Conservation (phyloP, 257 asterid genomes). For the Mentha longifolia region DNA sequence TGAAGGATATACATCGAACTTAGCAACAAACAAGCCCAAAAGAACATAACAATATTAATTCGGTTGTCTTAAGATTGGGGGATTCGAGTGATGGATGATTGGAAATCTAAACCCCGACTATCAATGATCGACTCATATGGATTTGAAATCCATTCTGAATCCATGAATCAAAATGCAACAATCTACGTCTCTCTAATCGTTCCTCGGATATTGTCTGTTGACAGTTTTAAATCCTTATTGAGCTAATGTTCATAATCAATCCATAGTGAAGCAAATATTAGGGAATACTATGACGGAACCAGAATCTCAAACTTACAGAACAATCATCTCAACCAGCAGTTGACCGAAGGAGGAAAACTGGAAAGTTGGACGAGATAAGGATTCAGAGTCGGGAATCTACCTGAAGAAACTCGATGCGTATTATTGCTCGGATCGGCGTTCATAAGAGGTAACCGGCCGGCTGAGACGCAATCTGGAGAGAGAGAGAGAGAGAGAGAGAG, state of each 20-base stretch:
- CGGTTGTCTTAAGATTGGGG: background rate
- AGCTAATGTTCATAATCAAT: background rate
- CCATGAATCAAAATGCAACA: slow-evolving; percentile 8
- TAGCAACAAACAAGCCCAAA: no score
- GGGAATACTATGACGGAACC: background rate
- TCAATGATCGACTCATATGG: background rate
- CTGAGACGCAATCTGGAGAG: background rate
- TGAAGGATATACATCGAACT: no score
- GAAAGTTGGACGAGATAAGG: background rate
- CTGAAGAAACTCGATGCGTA: background rate
- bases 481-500: background rate
- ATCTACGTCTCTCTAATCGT: background rate
- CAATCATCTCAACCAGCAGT: slow-evolving; percentile 1
- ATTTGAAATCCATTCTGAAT: slow-evolving; percentile 7
- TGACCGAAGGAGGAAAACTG: background rate
- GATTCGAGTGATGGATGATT: slow-evolving; percentile 4
- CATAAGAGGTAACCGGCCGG: background rate
- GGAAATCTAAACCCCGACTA: background rate
- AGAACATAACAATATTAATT: background rate
- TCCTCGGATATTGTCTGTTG: background rate
- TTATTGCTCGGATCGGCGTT: slow-evolving; percentile 2
- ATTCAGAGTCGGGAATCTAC: slow-evolving; percentile 9
- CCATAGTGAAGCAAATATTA: background rate
- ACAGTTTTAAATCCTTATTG: slow-evolving; percentile 3
- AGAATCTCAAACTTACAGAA: background rate